Conservation (phyloP, 768 basidiomycete genomes). For the Boletellus ananiceps region DNA sequence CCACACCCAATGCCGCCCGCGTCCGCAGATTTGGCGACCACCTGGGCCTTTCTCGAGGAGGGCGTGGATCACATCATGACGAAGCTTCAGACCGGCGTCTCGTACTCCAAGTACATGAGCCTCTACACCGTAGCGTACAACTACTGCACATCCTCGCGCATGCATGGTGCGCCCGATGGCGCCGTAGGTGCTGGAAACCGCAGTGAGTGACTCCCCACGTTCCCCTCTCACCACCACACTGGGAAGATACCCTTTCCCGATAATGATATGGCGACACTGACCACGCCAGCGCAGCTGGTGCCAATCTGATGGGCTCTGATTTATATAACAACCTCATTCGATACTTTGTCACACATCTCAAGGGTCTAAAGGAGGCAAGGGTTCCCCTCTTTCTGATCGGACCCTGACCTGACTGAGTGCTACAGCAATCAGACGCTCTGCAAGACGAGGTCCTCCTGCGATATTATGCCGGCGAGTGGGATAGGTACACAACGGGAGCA, state of each 20-base stretch:
- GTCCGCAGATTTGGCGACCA: conserved; percentile 71
- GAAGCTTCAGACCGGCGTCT: conserved; percentile 82
- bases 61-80: conserved; percentile 90
- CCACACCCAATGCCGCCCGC: conserved; percentile 58
- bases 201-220: conserved; percentile 43
- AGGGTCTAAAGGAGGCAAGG: conserved; percentile 54
- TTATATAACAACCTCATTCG: conserved; percentile 91
- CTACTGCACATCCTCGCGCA: conserved; percentile 90
- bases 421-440: conserved; percentile 69
- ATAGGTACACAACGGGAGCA: conserved; percentile 93
- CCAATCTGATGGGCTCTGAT: conserved; percentile 96
- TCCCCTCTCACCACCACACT: conserved; percentile 10
- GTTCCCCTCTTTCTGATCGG: conserved; percentile 18
- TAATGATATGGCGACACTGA: conserved; percentile 20
- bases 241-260: conserved; percentile 22
- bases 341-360: conserved; percentile 85
- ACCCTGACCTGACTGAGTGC: conserved; percentile 13
- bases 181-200: conserved; percentile 38
- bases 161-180: conserved; percentile 49
- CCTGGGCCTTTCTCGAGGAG: conserved; percentile 85
- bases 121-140: conserved; percentile 95
- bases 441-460: conserved; percentile 85
- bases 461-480: conserved; percentile 93
- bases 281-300: conserved; percentile 56
- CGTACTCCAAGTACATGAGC: conserved; percentile 84